phyloP scores from a whole-genome alignment of 345 rosid genomes.

The Mallotus nudiflorus region DNA sequence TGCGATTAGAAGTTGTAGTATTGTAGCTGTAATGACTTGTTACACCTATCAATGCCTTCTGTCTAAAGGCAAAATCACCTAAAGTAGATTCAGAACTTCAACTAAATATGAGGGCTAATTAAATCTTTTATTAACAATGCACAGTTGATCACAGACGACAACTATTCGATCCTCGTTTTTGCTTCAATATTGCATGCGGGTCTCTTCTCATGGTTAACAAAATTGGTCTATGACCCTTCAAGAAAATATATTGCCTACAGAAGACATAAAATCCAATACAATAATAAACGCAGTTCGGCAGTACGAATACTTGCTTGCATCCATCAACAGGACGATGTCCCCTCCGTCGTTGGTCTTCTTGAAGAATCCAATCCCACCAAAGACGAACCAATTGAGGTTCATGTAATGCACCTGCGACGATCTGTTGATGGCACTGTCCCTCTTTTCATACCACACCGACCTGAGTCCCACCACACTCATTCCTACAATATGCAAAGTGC shows the following conservation, averaged over 20 bases:
- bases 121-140: not conserved
- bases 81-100: too few species aligned
- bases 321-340: conserved; percentile 35
- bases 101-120: too few species aligned
- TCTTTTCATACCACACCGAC: conserved; percentile 1
- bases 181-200: conserved; percentile 27
- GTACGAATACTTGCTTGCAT: conserved; percentile 44
- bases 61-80: too few species aligned
- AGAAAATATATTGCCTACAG: conserved; percentile 44
- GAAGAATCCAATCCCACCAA: conserved; percentile 34
- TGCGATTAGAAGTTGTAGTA: too few species aligned
- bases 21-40: too few species aligned
- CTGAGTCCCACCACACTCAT: not conserved
- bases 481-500: not conserved
- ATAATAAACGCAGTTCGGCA: conserved; percentile 16
- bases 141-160: conserved; percentile 31
- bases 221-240: conserved; percentile 31
- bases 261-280: conserved; percentile 35
- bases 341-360: conserved; percentile 31
- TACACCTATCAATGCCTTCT: too few species aligned
- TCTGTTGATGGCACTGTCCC: conserved; percentile 20
- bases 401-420: conserved; percentile 39
- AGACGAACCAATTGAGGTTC: conserved; percentile 29
- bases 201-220: conserved; percentile 21
- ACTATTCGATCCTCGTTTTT: conserved; percentile 31